Evolutionary conservation across 2,329 filamentous ascomycete genomes (phyloP), one percentile per base, ranked within the genome.

Genomic region (Kalaharituber pfeilii): DNA sequence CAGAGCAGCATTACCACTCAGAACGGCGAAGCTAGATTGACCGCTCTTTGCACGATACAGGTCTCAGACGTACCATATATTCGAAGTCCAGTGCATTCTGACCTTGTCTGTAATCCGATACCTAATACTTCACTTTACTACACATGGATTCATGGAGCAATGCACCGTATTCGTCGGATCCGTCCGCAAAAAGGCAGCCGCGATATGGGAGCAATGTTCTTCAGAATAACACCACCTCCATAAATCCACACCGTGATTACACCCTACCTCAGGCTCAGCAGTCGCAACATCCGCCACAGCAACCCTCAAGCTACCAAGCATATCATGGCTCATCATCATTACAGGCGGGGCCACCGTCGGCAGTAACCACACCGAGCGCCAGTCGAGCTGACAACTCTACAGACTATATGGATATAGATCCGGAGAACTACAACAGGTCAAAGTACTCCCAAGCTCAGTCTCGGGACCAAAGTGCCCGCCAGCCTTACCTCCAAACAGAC

Each of bases 381-480:
- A 54, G 58, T 39, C 54, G 53, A 36, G 58, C 58, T 39, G 56
- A 52, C 54, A 59, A 52, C 50, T 52, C 49, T 30, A 51, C 60
- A 50, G 58, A 60, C 54, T 56, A 57, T 51, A 59, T 80, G 64
- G 84, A 88, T 69, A 75, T 86, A 56, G 88, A 94, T 69, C 79
- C 79, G 57, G 88, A 94, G 68, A 79, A 84, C 49, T 93, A 93
- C 70, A 81, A 83, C 65, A 79, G 81, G 68, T 80, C 86, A 66
- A 94, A 94, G 69, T 94, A 94, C 69, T 78, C 84, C 57, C 79
- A 86, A 70, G 80, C 85, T 62, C 79, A 85, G 44, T 79, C 79
- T 68, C 83, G 87, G 66, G 81, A 54, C 45, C 58, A 59, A 42
- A 29, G 54, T 49, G 53, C 59, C 50, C 58, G 59, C 79, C 57